Conservation (phyloP, 1,284 basidiomycete genomes). For the Trichosporon faecale region DNA sequence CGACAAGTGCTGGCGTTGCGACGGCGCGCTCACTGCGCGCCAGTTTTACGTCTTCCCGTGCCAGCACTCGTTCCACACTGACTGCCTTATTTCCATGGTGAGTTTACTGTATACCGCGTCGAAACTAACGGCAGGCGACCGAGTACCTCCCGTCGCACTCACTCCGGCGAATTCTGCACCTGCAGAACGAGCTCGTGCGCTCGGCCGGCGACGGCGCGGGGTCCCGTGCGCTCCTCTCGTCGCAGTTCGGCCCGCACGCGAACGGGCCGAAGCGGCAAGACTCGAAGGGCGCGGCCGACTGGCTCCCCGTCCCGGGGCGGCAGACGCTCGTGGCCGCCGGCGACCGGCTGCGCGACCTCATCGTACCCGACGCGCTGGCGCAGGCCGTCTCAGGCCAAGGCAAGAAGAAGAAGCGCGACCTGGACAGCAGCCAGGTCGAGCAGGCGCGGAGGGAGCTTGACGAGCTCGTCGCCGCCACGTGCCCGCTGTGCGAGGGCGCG, state of each 20-base stretch:
- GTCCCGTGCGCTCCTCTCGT: constrained; percentile 41
- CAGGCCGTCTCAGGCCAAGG: constrained; percentile 44
- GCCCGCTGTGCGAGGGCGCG: constrained; percentile 83
- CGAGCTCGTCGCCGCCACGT: constrained; percentile 76
- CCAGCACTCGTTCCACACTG: constrained; percentile 91
- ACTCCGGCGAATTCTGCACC: constrained; percentile 73
- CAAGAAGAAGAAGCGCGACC: constrained; percentile 54
- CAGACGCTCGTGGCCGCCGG: constrained; percentile 82
- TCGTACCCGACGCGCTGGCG: constrained; percentile 85
- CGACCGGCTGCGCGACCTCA: constrained; percentile 81
- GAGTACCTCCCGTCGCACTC: constrained; percentile 78
- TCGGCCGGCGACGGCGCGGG: constrained; percentile 49
- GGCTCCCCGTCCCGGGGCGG: constrained; percentile 58
- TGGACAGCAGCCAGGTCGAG: constrained; percentile 58
- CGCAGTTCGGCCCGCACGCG: constrained; percentile 11
- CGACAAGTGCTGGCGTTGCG: constrained; percentile 82
- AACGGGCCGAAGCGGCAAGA: constrained; percentile 25
- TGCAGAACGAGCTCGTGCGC: constrained; percentile 78
- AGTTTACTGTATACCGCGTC: constrained; percentile 45
- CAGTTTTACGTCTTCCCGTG: constrained; percentile 99
- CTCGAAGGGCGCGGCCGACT: constrained; percentile 32
- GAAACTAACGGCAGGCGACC: constrained; percentile 63
- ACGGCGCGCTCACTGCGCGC: constrained; percentile 69
- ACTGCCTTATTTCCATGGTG: constrained; percentile 87
- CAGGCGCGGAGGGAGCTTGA: constrained; percentile 74